Conservation (phyloP, 2,329 filamentous ascomycete species). For the Diplodia corticola region DNA sequence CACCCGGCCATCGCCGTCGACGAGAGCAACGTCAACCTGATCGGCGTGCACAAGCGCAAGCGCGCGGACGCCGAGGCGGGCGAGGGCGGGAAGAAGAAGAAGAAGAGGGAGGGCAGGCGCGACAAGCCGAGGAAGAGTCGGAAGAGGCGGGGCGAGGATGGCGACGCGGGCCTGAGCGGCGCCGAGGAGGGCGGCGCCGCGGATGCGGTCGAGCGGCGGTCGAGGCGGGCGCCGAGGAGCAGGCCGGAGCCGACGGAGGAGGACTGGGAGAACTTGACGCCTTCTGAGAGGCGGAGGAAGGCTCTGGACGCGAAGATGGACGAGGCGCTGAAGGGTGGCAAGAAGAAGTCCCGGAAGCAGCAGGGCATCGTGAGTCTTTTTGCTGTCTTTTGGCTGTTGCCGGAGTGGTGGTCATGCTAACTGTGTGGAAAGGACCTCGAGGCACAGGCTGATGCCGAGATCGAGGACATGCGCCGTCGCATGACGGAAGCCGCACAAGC, state of each 20-base stretch:
- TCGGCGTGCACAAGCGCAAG: slow-evolving; percentile 65
- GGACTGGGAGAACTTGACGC: slow-evolving; percentile 75
- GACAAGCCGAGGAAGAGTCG: slow-evolving; percentile 56
- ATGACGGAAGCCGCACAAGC: slow-evolving; percentile 90
- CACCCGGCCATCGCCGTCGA: slow-evolving; percentile 60
- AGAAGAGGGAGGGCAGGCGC: slow-evolving; percentile 66
- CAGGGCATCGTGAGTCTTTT: slow-evolving; percentile 81
- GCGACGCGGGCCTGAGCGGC: slow-evolving; percentile 34
- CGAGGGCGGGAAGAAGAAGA: slow-evolving; percentile 59
- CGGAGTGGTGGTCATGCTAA: slow-evolving; percentile 25
- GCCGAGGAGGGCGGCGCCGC: background rate
- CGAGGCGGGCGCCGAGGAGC: slow-evolving; percentile 46
- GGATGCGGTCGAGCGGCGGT: slow-evolving; percentile 47
- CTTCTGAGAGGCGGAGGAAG: slow-evolving; percentile 80
- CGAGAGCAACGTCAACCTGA: slow-evolving; percentile 60
- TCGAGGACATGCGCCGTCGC: slow-evolving; percentile 79
- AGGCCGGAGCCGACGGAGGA: slow-evolving; percentile 52
- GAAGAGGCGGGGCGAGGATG: slow-evolving; percentile 50
- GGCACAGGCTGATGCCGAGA: slow-evolving; percentile 84
- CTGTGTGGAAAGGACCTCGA: slow-evolving; percentile 69
- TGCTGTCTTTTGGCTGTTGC: background rate
- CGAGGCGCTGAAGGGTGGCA: slow-evolving; percentile 81
- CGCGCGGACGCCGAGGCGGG: slow-evolving; percentile 60
- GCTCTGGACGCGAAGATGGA: slow-evolving; percentile 87
- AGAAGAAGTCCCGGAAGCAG: slow-evolving; percentile 71